Base-by-base conservation (phyloP, 23 red algal genomes). In the Gracilaria domingensis region DNA sequence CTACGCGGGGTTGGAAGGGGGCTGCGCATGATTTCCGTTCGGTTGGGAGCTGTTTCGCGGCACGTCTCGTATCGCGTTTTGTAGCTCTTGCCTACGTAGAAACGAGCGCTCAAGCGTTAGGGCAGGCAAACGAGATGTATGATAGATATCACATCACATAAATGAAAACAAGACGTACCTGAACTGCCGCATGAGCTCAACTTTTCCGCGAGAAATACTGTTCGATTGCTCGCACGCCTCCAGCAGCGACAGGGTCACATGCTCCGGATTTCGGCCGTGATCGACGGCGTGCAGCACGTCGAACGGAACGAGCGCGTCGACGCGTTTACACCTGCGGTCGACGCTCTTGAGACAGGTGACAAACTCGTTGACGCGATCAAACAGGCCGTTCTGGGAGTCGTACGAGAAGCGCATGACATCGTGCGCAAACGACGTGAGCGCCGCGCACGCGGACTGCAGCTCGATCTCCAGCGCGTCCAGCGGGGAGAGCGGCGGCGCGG, bases 271-370 rank as follows among this genome's bases (percentile, higher is more conserved):
- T 12, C 80, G 79, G 20, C 90, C 90, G 39, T 83, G 71, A 66
- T 93, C 90, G 40, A 93, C 62, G 20, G 90, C 80, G 24, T 83
- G 80, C n/a, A 93, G 64, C 48, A 93, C 80, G 23, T 93, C 90
- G 33, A 79, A 62, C 21, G 90, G 90, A 61, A 93, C 75, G 8
- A 53, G 32, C 24, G 79, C 90, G 47, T 83, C 49, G 33, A 93
- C 79, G 23, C 23, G 32, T 9, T 66, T 57, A 29, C 60, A 70
- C 5, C 44, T 69, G 45, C 30, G 33, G 6, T 93, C 90, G 40
- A 93, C 60, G 2, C 37, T 45, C 12, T 79, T 60, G 38, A 93
- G 54, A 49, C 81, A 78, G 21, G 24, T 58, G 23, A 93, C 90
- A 83, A 93, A 84, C 18, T 93, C 78, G 49, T 93, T 93, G 6